These are phyloP conservation scores for Fusarium subtropicale DNA, from an alignment of 2,329 filamentous ascomycete genomes.

Conservation along the genomic window DNA sequence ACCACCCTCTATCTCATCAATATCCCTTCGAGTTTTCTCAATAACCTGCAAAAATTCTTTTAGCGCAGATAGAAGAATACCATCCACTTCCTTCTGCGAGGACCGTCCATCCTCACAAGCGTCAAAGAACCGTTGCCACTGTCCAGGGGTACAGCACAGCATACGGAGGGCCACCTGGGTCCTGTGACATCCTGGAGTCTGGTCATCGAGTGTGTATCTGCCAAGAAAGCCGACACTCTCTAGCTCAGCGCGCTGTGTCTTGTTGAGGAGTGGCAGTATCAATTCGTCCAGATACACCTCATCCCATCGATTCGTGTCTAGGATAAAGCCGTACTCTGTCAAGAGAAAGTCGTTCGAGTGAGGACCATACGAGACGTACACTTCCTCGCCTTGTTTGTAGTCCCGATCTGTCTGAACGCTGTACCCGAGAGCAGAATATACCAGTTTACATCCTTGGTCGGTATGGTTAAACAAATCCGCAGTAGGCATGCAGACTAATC, in stretches of 20 bases:
- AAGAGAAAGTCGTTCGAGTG: conserved; percentile 80
- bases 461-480: conserved; percentile 77
- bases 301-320: conserved; percentile 63
- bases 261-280: conserved; percentile 55
- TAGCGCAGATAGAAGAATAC: conserved; percentile 54
- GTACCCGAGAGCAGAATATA: conserved; percentile 62
- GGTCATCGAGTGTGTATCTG: conserved; percentile 58
- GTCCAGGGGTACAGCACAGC: conserved; percentile 48
- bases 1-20: conserved; percentile 50
- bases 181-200: conserved; percentile 60
- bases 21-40: conserved; percentile 47
- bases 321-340: conserved; percentile 71
- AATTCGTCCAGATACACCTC: conserved; percentile 62
- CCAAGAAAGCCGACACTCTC: conserved; percentile 61
- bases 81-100: conserved; percentile 55
- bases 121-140: conserved; percentile 55
- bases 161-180: conserved; percentile 65
- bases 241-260: conserved; percentile 55
- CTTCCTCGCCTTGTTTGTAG: conserved; percentile 70
- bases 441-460: conserved; percentile 63
- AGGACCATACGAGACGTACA: conserved; percentile 75
- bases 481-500: conserved; percentile 77
- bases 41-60: conserved; percentile 52
- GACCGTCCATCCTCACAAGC: conserved; percentile 60
- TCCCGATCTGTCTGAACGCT: conserved; percentile 64